Evolutionary conservation across 2,329 filamentous ascomycete genomes (phyloP), one percentile per base, ranked within the genome.

Genomic region (Hymenoscyphus fraxineus): DNA sequence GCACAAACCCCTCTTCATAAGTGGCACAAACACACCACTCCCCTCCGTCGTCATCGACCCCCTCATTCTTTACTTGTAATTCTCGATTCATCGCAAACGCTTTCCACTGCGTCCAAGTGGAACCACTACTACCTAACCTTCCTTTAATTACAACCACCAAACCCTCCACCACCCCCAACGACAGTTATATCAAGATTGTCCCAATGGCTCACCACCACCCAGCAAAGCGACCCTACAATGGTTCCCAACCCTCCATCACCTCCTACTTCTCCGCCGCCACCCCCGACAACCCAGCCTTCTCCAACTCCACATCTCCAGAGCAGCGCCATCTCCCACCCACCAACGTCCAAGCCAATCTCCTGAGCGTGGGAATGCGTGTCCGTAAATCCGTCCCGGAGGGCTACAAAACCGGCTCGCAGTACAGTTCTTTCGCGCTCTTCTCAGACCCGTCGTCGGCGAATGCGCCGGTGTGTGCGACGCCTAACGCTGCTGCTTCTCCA

Each of bases 371-470:
- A 72, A 97, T 97, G 93, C 89, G 94, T 31, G 85, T 98, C 60
- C 90, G 94, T 75, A 98, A 98, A 80, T 91, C 91, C 12, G 90
- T 98, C 7, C 90, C 92, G 0, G 93, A 97, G 76, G 94, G 94
- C 65, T 97, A 97, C 83, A 96, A 96, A 80, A 96, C 91, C 1
- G 84, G 84, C 68, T 54, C 51, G 3, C 72, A 74, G 61, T 79
- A 81, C 73, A 77, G 75, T 66, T 80, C 78, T 69, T 86, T 85
- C 73, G 78, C 81, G 58, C 77, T 87, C 27, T 86, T 83, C 77
- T 75, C 78, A 61, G 80, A 82, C 19, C 51, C 60, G 1, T 47
- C 54, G 9, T 19, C 35, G 6, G 12, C 55, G 10, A 16, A 10
- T 15, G 47, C 38, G 10, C 63, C 61, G 61, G 65, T 62, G 9